Base-by-base conservation (phyloP, 202 grass and related monocot genomes). In the Sporobolus alterniflorus region DNA sequence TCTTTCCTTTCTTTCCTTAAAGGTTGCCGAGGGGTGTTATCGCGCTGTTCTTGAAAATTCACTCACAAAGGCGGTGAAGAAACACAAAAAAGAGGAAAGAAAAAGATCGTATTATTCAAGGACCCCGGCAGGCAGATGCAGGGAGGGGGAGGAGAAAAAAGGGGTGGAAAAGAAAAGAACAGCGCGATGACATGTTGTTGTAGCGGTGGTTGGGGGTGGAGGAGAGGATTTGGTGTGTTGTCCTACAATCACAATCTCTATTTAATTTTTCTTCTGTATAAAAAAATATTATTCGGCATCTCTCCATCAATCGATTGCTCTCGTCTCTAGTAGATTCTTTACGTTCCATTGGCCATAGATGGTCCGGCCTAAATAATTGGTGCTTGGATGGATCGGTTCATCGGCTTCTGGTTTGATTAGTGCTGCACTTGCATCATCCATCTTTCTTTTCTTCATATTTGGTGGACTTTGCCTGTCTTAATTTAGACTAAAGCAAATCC, bases 191-290 rank as follows among this genome's bases (percentile, higher is more conserved):
- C 69, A 76, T 25, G 77, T 43, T 83, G 64, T 78, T 56, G 32
- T 69, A 31, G 83, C 18, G 26, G 79, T 86, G 36, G 71, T 74
- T 76, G 64, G 47, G 64, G 17, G 12, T 74, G 40, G 31, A 8
- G 78, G 18, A 59, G 79, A 74, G 50, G 40, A 60, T 74, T 83
- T 69, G 88, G 67, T 83, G 78, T 90, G 61, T 49, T 75, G 73
- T 84, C 20, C 22, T 69, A 34, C 49, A 42, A 68, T 68, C 79
- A 83, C 73, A 69, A 83, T 71, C 82, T 85, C 76, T 84, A 79
- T 88, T 70, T 61, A 80, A 89, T 75, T 80, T 75, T 67, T 42
- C 36, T 67, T 77, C 49, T 83, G 88, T 90, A 83, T 83, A 78
- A 77, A 78, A 39, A 46, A 78, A 78, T 59, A 86, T 65, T 71